Evolutionary conservation across 2,329 filamentous ascomycete genomes (phyloP), one percentile per base, ranked within the genome.

Genomic region (Fusarium musae): DNA sequence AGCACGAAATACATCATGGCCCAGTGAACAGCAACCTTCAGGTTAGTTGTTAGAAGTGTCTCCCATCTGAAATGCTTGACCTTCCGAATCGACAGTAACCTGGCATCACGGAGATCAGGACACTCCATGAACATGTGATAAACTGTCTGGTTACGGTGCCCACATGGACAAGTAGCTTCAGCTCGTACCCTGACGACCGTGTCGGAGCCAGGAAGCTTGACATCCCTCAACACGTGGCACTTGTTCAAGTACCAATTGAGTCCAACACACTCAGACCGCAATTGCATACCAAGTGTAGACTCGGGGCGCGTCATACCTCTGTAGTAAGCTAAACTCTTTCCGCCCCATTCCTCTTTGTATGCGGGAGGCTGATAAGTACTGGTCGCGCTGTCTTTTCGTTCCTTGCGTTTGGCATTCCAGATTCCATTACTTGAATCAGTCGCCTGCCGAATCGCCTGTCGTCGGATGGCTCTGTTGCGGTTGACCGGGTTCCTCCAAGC

Each of bases 251-350:
- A 57, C 13, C 21, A 8, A 23, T 63, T 42, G 34, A 58, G 52
- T 17, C 50, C 60, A 15, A 67, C 46, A 8, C 26, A 40, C 60
- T 65, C 52, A 21, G 60, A 65, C 10, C 60, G 43, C 12, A 63
- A 36, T 6, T 67, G 59, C 13, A 67, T 36, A 9, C 57, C 36
- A 5, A 65, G 43, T 10, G 64, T 67, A 13, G 40, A 42, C 39
- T 59, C 50, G 2, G 50, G 52, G 1, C 64, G 59, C 5, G 19
- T 44, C 32, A 66, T n/a, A 28, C 39, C n/a, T 5, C 32, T 12
- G 23, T 67, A 53, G 17, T 59, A 50, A 21, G 21, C 8, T 1
- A 67, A 40, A 12, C 52, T 64, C n/a, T 46, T 4, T 6, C 19
- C 15, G 8, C 46, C 64, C 60, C 52, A 67, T 3, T 40, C 30